These are phyloP conservation scores for Colletotrichum abscissum DNA, from an alignment of 2,329 filamentous ascomycete genomes.

Conservation along the genomic window DNA sequence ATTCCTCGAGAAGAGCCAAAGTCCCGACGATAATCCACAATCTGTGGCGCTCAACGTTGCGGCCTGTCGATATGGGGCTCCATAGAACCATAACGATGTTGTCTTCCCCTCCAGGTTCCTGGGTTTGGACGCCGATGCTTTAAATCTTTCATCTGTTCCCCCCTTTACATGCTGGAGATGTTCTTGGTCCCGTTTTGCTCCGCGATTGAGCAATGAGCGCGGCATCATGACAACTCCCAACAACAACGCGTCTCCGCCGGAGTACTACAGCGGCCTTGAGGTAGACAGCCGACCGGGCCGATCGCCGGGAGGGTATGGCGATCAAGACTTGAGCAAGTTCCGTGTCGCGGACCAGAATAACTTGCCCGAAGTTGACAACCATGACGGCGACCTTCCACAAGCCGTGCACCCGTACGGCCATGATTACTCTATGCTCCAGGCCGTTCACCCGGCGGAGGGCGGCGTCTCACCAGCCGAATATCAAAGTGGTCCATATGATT, in stretches of 20 bases:
- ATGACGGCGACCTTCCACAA: constrained; percentile 14
- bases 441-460: background rate
- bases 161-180: background rate
- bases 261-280: constrained; percentile 28
- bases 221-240: constrained; percentile 23
- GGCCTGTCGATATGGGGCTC: background rate
- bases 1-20: background rate
- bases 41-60: background rate
- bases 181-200: background rate
- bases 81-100: background rate
- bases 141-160: background rate
- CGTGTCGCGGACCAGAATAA: constrained; percentile 20
- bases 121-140: background rate
- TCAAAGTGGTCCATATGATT: background rate
- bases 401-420: background rate
- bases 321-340: background rate
- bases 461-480: background rate
- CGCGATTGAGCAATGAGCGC: constrained; percentile 8
- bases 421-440: constrained; percentile 21
- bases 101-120: background rate
- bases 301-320: constrained; percentile 2
- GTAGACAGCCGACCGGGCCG: constrained; percentile 18
- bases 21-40: constrained; percentile 2
- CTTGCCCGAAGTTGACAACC: constrained; percentile 13
- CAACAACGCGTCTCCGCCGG: background rate